Percentiles rank a stretch among this genome's conserved stretches.
Evolutionary conservation across 2,329 filamentous ascomycete genomes (phyloP).

Genomic region (Colletotrichum sojae): DNA sequence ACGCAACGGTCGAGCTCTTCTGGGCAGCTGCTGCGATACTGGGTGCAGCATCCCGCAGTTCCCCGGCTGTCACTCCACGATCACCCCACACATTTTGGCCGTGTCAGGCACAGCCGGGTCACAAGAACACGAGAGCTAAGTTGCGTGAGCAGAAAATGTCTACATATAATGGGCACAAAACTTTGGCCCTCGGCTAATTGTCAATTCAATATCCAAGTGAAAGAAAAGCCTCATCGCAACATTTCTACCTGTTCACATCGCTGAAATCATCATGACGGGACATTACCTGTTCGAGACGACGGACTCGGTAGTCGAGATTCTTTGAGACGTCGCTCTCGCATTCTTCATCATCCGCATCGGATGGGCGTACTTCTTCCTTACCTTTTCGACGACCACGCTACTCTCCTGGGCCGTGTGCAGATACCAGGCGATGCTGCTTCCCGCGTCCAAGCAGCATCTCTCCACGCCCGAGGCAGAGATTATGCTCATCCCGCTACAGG

Average conservation of each 20-base stretch:
- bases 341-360: slow-evolving; percentile 52
- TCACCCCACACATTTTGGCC: slow-evolving; percentile 29
- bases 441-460: slow-evolving; percentile 9
- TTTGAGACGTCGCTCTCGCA: slow-evolving; percentile 55
- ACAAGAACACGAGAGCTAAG: slow-evolving; percentile 10
- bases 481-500: slow-evolving; percentile 13
- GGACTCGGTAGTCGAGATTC: slow-evolving; percentile 52
- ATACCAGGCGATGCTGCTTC: slow-evolving; percentile 5
- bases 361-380: slow-evolving; percentile 49
- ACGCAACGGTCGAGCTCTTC: slow-evolving; percentile 1
- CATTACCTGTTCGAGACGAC: slow-evolving; percentile 48
- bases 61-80: slow-evolving; percentile 26
- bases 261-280: slow-evolving; percentile 12
- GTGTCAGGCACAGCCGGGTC: neutral
- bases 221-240: neutral
- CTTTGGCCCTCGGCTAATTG: neutral
- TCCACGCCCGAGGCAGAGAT: neutral
- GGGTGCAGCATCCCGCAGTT: slow-evolving; percentile 4
- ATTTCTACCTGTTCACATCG: neutral
- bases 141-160: slow-evolving; percentile 12
- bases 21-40: neutral
- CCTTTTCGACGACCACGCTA: slow-evolving; percentile 44
- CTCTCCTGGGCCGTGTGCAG: slow-evolving; percentile 30
- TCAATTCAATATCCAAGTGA: too few species aligned
- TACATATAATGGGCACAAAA: slow-evolving; percentile 16